Conservation (phyloP, 192 early-diverging fungal genomes). For the Mortierella antarctica region DNA sequence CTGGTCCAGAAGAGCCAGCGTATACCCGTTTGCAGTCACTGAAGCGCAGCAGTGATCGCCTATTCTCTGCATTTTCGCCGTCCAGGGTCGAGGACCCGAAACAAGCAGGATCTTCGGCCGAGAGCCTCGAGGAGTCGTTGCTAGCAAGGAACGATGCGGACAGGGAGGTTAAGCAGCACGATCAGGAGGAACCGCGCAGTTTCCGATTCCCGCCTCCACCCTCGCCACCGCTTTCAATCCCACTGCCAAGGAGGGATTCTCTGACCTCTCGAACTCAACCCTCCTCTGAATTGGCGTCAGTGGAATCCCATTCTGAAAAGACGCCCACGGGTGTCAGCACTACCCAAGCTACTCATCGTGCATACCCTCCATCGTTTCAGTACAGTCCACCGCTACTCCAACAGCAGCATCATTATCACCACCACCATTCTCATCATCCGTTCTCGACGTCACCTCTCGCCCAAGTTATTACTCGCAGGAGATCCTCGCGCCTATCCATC, state of each 20-base stretch:
- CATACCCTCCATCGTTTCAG: conserved; percentile 4
- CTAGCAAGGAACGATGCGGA: conserved; percentile 24
- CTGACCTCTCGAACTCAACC: no score
- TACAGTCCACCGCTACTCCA: conserved; percentile 18
- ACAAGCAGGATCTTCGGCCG: no score
- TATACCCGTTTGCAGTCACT: conserved; percentile 17
- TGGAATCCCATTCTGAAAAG: not conserved
- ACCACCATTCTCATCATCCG: conserved; percentile 17
- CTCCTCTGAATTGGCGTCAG: no score
- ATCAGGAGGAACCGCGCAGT: conserved; percentile 18
- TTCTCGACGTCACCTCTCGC: conserved; percentile 46
- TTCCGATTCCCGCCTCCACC: conserved; percentile 39
- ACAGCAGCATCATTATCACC: conserved; percentile 12
- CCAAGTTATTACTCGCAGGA: conserved; percentile 39
- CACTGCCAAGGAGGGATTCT: conserved; percentile 6
- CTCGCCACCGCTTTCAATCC: conserved; percentile 41
- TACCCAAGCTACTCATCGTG: conserved; percentile 2
- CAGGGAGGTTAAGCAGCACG: not conserved
- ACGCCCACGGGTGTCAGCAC: not conserved
- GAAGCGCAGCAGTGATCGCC: conserved; percentile 12
- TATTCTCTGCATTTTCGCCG: conserved; percentile 16
- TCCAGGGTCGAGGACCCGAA: not conserved
- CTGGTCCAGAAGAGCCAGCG: conserved; percentile 11
- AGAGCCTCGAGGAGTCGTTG: conserved; percentile 21
- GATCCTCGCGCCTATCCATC: conserved; percentile 46